Conservation (phyloP, 169 alveolate genomes). For the Eimeria falciformis region DNA sequence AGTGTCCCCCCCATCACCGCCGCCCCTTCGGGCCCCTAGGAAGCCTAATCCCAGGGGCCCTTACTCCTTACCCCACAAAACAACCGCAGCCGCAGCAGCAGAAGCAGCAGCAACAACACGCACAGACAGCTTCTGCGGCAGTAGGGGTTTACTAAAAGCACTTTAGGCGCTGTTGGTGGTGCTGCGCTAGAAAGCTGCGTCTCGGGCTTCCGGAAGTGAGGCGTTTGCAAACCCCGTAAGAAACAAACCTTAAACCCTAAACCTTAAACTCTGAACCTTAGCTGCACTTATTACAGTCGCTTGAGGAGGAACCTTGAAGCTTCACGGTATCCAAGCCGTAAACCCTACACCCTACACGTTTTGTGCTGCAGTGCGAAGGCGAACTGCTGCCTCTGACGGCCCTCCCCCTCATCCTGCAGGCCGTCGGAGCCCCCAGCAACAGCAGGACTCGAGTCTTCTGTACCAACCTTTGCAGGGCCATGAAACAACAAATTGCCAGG, state of each 20-base stretch:
- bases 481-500: conserved; percentile 53
- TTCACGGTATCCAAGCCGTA: conserved; percentile 11
- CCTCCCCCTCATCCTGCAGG: conserved; percentile 27
- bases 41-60: too few relatives aligned
- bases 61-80: background rate
- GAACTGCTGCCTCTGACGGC: conserved; percentile 53
- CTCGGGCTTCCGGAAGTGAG: conserved; percentile 9
- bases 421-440: conserved; percentile 62
- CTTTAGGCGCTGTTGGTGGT: background rate
- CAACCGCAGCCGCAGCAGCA: conserved; percentile 26
- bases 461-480: conserved; percentile 55
- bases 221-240: conserved; percentile 52
- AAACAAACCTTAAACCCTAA: conserved; percentile 26
- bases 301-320: too few relatives aligned
- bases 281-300: background rate
- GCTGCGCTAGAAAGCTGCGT: conserved; percentile 51
- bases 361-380: conserved; percentile 54
- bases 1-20: too few relatives aligned
- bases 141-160: too few relatives aligned
- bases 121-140: too few relatives aligned
- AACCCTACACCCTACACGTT: background rate
- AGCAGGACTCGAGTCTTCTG: conserved; percentile 55
- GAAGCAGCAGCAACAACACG: too few relatives aligned
- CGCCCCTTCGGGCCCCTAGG: too few relatives aligned
- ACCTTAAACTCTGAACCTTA: conserved; percentile 29